Percentiles rank a stretch among this genome's conserved stretches.
Evolutionary conservation across 768 basidiomycete species (phyloP).

Genomic region (Lactarius sp.): DNA sequence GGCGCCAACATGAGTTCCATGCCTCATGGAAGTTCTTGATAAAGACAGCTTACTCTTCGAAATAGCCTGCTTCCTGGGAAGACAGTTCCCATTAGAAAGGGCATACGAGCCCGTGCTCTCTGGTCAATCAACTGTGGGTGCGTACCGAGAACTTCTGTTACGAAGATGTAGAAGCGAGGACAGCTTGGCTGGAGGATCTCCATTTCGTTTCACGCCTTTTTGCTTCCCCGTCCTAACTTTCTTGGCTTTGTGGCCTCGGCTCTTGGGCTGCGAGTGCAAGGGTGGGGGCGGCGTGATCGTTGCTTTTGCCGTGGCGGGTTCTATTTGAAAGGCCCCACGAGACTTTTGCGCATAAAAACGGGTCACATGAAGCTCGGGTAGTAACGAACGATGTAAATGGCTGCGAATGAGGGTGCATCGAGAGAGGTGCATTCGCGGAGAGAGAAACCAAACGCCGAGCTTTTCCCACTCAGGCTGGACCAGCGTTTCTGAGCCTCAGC

Average conservation of each 20-base stretch:
- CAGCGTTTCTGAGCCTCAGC: not conserved
- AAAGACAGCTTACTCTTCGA: not conserved
- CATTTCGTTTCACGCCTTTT: not conserved
- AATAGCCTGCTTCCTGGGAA: not conserved
- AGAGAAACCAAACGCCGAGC: not conserved
- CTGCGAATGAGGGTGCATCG: slow-evolving; percentile 4
- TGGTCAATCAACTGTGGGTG: not conserved
- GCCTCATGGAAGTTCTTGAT: not conserved
- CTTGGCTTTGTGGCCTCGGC: not conserved
- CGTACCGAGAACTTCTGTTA: not conserved
- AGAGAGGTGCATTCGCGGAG: slow-evolving; percentile 8
- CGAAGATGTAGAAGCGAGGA: not conserved
- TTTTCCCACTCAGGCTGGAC: not conserved
- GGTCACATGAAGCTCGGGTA: not conserved
- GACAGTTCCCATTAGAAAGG: not conserved
- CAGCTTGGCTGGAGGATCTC: not conserved
- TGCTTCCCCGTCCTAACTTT: not conserved
- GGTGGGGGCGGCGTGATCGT: not conserved
- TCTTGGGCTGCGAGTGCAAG: not conserved
- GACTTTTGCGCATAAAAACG: not conserved
- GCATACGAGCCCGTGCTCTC: not conserved
- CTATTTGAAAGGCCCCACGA: not conserved
- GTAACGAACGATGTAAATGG: too few species aligned
- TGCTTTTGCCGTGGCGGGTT: not conserved
- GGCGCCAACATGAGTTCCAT: not conserved